These are phyloP conservation scores for Scedosporium minutisporum DNA, from an alignment of 2,329 filamentous ascomycete genomes.

Conservation along the genomic window DNA sequence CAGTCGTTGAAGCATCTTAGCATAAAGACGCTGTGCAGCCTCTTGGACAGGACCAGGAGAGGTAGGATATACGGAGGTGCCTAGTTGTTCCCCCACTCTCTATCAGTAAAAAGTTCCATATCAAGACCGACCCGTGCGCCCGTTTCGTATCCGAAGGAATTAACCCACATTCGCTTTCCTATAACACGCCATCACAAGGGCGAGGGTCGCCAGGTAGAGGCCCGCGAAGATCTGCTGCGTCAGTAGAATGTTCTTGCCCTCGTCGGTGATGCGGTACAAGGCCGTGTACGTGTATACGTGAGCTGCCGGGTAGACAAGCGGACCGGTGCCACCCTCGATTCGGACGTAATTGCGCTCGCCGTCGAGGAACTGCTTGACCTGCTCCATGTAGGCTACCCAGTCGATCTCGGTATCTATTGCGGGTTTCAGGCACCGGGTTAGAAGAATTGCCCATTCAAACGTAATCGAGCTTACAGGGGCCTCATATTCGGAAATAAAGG, in stretches of 20 bases:
- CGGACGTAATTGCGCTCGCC: constrained; percentile 84
- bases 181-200: constrained; percentile 76
- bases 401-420: constrained; percentile 85
- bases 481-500: no score
- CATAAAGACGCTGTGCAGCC: constrained; percentile 87
- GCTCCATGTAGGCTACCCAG: constrained; percentile 95
- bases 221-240: constrained; percentile 79
- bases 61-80: constrained; percentile 81
- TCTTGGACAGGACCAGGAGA: constrained; percentile 78
- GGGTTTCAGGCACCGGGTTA: background rate
- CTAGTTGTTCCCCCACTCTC: constrained; percentile 27
- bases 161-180: constrained; percentile 53
- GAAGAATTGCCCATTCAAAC: no score
- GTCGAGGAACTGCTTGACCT: constrained; percentile 66
- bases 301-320: constrained; percentile 86
- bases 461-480: no score
- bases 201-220: constrained; percentile 68
- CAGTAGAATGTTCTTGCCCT: constrained; percentile 63
- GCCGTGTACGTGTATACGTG: constrained; percentile 86
- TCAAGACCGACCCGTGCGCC: background rate
- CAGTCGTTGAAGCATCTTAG: constrained; percentile 94
- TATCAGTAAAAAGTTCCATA: no score
- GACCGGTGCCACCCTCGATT: constrained; percentile 82
- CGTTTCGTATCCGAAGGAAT: background rate
- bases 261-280: constrained; percentile 68